Percentiles rank a stretch among this genome's conserved stretches.
Evolutionary conservation across 345 rosid genomes (phyloP).

Genomic region (Pseudoturritis turrita): DNA sequence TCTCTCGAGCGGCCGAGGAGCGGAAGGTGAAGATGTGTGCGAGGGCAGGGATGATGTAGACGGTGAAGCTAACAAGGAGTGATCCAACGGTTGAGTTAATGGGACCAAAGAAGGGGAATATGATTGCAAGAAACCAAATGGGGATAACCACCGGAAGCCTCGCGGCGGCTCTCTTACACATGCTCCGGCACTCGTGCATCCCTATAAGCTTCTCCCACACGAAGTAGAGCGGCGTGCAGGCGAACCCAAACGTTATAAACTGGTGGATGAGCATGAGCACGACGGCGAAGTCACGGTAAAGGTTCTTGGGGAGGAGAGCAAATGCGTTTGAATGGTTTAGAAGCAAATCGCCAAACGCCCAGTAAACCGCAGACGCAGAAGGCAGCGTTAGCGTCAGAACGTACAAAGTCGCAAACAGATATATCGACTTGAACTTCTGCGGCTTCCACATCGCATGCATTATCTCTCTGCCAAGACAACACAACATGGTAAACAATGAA

Average conservation of each 20-base stretch:
- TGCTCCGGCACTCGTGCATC: conserved; percentile 89
- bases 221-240: conserved; percentile 91
- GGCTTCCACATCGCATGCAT: conserved; percentile 99
- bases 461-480: conserved; percentile 55
- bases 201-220: conserved; percentile 99
- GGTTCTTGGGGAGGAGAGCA: conserved; percentile 72
- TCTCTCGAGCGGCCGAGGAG: conserved; percentile 89
- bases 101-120: conserved; percentile 98
- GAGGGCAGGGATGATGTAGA: conserved; percentile 93
- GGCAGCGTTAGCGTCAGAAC: conserved; percentile 94
- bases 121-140: conserved; percentile 88
- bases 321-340: conserved; percentile 94
- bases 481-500: conserved; percentile 3
- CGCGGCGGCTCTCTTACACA: conserved; percentile 91
- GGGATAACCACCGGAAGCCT: conserved; percentile 94
- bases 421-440: conserved; percentile 92
- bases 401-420: conserved; percentile 76
- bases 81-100: conserved; percentile 97
- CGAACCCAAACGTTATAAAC: conserved; percentile 96
- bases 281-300: conserved; percentile 86
- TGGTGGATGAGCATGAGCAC: conserved; percentile 95
- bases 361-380: conserved; percentile 85
- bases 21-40: conserved; percentile 89
- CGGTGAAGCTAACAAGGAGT: conserved; percentile 97
- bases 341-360: conserved; percentile 99